These are phyloP conservation scores for Dendrobium catenatum DNA, from an alignment of 106 monocot species.

Conservation along the genomic window DNA sequence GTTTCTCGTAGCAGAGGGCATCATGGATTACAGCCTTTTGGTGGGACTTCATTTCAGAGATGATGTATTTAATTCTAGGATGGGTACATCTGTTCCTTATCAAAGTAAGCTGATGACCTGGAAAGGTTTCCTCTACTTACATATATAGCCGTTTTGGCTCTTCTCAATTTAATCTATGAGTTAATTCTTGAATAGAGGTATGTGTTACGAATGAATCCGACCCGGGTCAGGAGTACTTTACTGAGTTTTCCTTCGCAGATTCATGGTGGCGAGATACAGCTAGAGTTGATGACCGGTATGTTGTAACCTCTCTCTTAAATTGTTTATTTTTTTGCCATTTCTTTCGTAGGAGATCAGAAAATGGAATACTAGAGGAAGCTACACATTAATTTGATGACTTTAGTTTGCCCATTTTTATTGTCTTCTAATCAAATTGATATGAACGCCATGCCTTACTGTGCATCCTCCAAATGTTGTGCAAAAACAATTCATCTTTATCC, in stretches of 20 bases:
- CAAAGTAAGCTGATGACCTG: slow-evolving; percentile 32
- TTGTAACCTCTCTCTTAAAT: neutral
- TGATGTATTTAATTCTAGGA: slow-evolving; percentile 34
- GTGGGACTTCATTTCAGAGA: slow-evolving; percentile 73
- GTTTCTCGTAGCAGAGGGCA: slow-evolving; percentile 74
- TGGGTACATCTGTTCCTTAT: slow-evolving; percentile 19
- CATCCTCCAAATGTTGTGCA: no score
- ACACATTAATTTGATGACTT: no score
- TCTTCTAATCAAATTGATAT: no score
- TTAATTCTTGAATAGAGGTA: neutral
- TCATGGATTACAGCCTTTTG: slow-evolving; percentile 90
- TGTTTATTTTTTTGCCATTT: no score
- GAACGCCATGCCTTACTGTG: no score
- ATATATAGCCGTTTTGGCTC: no score
- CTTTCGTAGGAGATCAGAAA: no score
- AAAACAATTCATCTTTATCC: no score
- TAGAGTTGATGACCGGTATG: slow-evolving; percentile 35
- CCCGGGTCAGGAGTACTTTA: slow-evolving; percentile 10
- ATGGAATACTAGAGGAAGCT: no score
- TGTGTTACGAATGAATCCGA: slow-evolving; percentile 14
- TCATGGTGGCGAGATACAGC: slow-evolving; percentile 11
- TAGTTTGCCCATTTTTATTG: no score
- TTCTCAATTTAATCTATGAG: no score
- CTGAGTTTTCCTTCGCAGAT: slow-evolving; percentile 18
- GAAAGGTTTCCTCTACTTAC: no score